A percentile compares a stretch with the other conserved stretches of the same genome.
These are phyloP conservation scores for Paratinospora sagittata DNA, from an alignment of 164 flowering plant species.

Conservation along the genomic window DNA sequence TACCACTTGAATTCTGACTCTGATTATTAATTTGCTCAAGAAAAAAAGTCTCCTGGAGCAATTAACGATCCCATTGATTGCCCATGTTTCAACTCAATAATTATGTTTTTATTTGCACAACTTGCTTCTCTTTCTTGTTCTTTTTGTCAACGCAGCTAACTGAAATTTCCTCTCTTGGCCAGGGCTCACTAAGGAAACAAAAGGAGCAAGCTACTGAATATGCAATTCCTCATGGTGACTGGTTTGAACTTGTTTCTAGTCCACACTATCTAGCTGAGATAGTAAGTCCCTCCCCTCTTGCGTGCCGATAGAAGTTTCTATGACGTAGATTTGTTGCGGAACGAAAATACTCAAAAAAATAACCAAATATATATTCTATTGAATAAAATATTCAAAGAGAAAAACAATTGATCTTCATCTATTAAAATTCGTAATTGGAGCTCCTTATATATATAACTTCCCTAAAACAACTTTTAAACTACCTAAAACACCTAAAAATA, in stretches of 20 bases:
- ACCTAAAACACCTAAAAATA: too few species aligned
- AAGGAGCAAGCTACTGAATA: conserved; percentile 39
- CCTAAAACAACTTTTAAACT: too few species aligned
- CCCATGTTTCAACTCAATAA: not conserved
- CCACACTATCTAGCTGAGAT: conserved; percentile 94
- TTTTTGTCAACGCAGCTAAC: not conserved
- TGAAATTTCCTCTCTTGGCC: conserved; percentile 15
- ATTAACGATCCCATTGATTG: not conserved
- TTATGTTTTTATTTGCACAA: not conserved
- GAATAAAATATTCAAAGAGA: too few species aligned
- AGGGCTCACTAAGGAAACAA: conserved; percentile 66
- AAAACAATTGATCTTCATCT: too few species aligned
- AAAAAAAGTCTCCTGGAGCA: too few species aligned
- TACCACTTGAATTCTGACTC: too few species aligned
- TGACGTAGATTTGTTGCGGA: too few species aligned
- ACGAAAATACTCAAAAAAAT: too few species aligned
- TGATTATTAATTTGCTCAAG: too few species aligned
- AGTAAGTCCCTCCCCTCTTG: conserved; percentile 35
- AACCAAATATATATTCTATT: too few species aligned
- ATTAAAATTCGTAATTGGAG: too few species aligned
- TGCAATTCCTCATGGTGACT: conserved; percentile 77
- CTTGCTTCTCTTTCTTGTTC: not conserved
- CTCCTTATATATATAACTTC: too few species aligned
- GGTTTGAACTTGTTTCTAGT: conserved; percentile 82
- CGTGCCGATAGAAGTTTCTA: not conserved